Percentiles rank a stretch among this genome's conserved stretches.
These are phyloP conservation scores for Apiospora koreana DNA, from an alignment of 2,329 filamentous ascomycete genomes.

Conservation along the genomic window DNA sequence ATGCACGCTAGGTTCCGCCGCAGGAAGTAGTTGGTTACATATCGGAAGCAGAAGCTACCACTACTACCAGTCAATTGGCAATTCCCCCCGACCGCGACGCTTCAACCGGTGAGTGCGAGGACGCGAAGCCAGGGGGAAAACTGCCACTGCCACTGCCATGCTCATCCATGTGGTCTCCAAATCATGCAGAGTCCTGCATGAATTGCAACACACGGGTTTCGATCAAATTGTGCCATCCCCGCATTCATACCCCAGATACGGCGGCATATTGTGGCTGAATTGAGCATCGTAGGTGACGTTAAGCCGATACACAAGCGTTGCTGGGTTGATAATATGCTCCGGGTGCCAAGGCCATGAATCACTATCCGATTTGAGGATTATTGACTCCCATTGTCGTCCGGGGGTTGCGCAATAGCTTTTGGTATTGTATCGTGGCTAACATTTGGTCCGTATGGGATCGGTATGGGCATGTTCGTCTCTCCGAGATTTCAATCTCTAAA, in stretches of 20 bases:
- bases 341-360: neutral
- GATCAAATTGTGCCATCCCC: neutral
- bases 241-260: neutral
- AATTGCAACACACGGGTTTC: neutral
- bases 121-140: neutral
- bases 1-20: neutral
- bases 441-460: neutral
- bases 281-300: neutral
- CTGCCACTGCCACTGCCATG: neutral
- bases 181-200: neutral
- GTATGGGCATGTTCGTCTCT: neutral
- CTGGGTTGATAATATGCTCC: neutral
- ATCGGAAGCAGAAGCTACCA: neutral
- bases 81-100: neutral
- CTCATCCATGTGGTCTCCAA: neutral
- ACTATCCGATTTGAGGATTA: neutral
- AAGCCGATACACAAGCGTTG: neutral
- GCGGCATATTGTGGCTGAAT: neutral
- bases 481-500: neutral
- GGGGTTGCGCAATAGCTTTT: neutral
- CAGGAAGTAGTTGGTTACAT: neutral
- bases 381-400: neutral
- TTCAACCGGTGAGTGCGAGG: neutral
- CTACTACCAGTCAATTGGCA: neutral
- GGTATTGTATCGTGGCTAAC: neutral